Base-by-base conservation (phyloP, 164 flowering plant genomes). In the Macadamia tetraphylla region DNA sequence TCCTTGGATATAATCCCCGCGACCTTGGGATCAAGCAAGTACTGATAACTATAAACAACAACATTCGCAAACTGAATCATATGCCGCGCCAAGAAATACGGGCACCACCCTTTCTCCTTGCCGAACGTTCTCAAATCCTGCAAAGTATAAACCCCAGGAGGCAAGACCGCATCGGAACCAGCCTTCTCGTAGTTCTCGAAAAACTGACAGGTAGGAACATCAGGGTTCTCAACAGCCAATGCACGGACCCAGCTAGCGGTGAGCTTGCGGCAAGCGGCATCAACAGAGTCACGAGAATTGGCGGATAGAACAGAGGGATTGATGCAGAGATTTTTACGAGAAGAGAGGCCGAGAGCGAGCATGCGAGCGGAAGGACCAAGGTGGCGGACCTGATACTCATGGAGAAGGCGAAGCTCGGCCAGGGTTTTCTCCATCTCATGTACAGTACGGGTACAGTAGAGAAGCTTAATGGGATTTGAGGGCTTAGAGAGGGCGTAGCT, bases 371-470 rank as follows among this genome's bases (percentile, higher is more conserved):
- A 48, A 18, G 85, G 78, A 18, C 97, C 95, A 31, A 87, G 76
- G 56, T 77, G 79, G 40, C 73, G 71, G 51, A 83, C 35, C 73
- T 89, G 97, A 77, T 89, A 91, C 6, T 75, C 52, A 70, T 92
- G 85, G 64, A 95, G 82, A 18, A 83, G 71, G 63, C 84, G 85
- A 44, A 95, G 85, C 78, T 95, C 99, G 51, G 93, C 90, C 11
- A 95, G 85, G 71, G 98, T 91, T 76, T 95, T 95, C 85, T 95
- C 99, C 99, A 95, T 95, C 79, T 95, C 99, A 75, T 95, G 99
- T 35, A 95, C 99, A 11, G 99, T 92, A 65, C 98, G 93, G n/a
- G 99, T 95, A 80, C 99, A 95, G 87, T 95, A 95, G 66, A 95
- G 70, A 68, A 95, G 95, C 75, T 89, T 92, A 46, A 85, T 62